Evolutionary conservation across 768 basidiomycete genomes (phyloP).

Genomic region (Daedalea quercina): DNA sequence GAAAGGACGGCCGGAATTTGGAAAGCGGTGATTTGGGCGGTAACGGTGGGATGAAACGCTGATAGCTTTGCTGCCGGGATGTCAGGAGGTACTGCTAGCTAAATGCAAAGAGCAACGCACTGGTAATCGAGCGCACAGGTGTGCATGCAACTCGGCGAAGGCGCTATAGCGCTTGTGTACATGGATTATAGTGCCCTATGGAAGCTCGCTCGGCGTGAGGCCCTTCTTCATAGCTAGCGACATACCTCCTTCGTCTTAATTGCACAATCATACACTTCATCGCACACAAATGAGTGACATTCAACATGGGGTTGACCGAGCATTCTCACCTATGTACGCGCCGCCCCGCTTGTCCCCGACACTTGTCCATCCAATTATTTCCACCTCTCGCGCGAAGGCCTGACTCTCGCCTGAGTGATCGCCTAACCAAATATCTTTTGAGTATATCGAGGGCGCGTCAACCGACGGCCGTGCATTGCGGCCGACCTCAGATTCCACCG

Average conservation of each 20-base stretch:
- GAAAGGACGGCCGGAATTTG: constrained; percentile 60
- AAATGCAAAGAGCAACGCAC: constrained; percentile 26
- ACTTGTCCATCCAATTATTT: constrained; percentile 63
- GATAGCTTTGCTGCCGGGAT: constrained; percentile 33
- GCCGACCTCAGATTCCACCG: constrained; percentile 4
- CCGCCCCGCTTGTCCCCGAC: constrained; percentile 61
- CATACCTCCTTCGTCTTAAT: constrained; percentile 57
- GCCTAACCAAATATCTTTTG: constrained; percentile 62
- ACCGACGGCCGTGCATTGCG: constrained; percentile 9
- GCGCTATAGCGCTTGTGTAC: constrained; percentile 62
- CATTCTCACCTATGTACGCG: constrained; percentile 54
- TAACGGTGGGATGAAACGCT: constrained; percentile 45
- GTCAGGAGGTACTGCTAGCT: neutral
- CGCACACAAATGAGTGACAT: neutral
- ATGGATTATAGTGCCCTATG: constrained; percentile 55
- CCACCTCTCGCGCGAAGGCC: constrained; percentile 59
- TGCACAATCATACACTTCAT: constrained; percentile 59
- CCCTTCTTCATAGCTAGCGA: constrained; percentile 1
- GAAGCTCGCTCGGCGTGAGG: neutral
- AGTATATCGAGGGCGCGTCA: constrained; percentile 47
- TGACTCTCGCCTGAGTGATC: constrained; percentile 49
- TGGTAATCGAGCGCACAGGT: constrained; percentile 45
- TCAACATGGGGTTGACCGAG: neutral
- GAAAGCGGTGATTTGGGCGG: constrained; percentile 67
- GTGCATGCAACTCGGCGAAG: constrained; percentile 47